Evolutionary conservation across 495 filamentous ascomycete genomes (phyloP), one percentile per base, ranked within the genome.

Genomic region (Neurospora sp.): DNA sequence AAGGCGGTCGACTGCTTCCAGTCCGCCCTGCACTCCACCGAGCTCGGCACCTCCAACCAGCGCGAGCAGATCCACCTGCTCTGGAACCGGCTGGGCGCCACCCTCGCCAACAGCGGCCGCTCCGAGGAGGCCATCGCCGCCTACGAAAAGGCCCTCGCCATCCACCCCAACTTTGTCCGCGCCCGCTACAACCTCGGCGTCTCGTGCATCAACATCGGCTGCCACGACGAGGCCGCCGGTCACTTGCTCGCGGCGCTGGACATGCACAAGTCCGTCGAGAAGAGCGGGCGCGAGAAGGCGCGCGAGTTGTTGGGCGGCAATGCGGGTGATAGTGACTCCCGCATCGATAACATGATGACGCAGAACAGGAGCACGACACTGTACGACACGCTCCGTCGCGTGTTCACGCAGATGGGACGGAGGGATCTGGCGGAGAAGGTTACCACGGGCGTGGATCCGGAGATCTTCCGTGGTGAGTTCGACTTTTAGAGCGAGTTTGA

Each of bases 1-100:
- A 99, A 99, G 82, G 96, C 96, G 0, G 96, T 98, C 68, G 96
- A 99, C 85, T 99, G 96, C 84, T 99, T 99, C 88, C 90, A 89
- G 37, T 88, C 95, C 3, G 96, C 96, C 5, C 86, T 99, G 31
- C 90, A 92, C 35, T 91, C 88, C 53, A 91, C 92, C 3, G 93
- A 97, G 81, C 87, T 89, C 8, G 94, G 94, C 66, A 86, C 86
- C 10, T 86, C 87, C 68, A 97, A 97, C 84, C 88, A 91, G 73
- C 85, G 86, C 71, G 87, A 89, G 74, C 92, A 96, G 81, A 83
- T 95, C 8, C 96, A 98, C 75, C 89, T 99, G 8, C 90, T 99
- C 11, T 99, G 96, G 96, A 99, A 99, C 84, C 89, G 96, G 5
- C 91, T 99, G 7, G 96, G 96, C 71, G 96, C 96, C 5, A 99